These are phyloP conservation scores for Trifolium fragiferum DNA, from an alignment of 306 rosid genomes.

Conservation along the genomic window DNA sequence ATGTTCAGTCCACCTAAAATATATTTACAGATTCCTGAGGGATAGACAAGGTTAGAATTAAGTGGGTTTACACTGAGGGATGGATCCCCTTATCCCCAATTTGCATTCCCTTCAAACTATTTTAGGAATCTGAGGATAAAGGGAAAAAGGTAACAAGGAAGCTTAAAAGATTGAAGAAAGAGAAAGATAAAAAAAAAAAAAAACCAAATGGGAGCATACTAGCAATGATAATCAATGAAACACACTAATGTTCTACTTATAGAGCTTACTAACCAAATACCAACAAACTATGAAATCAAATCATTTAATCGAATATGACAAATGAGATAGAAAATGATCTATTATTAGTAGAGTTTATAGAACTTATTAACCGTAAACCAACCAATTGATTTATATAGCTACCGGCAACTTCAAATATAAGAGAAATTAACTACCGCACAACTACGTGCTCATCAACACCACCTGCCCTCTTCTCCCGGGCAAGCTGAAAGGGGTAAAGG, in stretches of 20 bases:
- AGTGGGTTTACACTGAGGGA: background rate
- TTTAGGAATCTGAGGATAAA: background rate
- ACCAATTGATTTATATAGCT: background rate
- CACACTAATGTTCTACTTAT: background rate
- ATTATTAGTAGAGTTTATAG: too few relatives aligned
- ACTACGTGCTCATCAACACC: background rate
- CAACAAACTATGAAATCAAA: background rate
- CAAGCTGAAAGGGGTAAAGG: background rate
- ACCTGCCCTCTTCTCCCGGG: background rate
- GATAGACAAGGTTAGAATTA: slow-evolving; percentile 10
- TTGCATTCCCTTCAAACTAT: background rate
- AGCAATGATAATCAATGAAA: background rate
- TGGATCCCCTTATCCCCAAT: slow-evolving; percentile 8
- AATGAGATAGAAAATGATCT: too few relatives aligned
- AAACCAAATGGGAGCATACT: background rate
- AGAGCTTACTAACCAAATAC: background rate
- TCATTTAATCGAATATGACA: too few relatives aligned
- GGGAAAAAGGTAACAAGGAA: background rate
- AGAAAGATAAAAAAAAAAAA: too few relatives aligned
- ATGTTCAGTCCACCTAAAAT: slow-evolving; percentile 18
- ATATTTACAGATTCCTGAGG: background rate
- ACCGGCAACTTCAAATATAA: background rate
- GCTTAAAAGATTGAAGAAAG: background rate
- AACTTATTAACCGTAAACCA: background rate
- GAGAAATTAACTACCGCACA: background rate